A percentile compares a stretch with the other conserved stretches of the same genome.
Evolutionary conservation across 768 basidiomycete species (phyloP).

Genomic region (Leccinum subgranulosum): DNA sequence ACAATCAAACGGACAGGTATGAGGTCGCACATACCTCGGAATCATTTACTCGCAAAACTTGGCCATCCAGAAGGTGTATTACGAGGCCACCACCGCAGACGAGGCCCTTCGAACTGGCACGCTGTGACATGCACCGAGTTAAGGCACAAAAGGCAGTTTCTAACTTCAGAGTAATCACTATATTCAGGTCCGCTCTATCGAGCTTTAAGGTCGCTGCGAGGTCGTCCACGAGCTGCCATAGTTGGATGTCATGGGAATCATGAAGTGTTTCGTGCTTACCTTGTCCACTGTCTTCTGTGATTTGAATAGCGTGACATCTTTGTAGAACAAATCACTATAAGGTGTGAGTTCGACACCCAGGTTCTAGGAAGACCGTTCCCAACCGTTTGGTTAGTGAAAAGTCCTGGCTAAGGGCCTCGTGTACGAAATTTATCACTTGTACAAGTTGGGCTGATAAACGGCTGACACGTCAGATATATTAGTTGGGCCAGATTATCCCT

Average conservation of each 20-base stretch:
- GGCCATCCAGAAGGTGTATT: slow-evolving; percentile 57
- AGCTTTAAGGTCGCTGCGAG: slow-evolving; percentile 79
- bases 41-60: slow-evolving; percentile 47
- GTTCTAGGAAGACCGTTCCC: slow-evolving; percentile 1
- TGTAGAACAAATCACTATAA: slow-evolving; percentile 85
- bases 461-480: background rate
- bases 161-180: slow-evolving; percentile 43
- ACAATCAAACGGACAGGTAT: background rate
- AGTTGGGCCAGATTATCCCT: background rate
- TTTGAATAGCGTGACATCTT: slow-evolving; percentile 75
- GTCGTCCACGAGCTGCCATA: slow-evolving; percentile 79
- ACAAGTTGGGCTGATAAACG: slow-evolving; percentile 59
- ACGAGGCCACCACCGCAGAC: slow-evolving; percentile 64
- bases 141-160: slow-evolving; percentile 7
- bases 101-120: slow-evolving; percentile 88
- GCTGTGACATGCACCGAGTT: slow-evolving; percentile 41
- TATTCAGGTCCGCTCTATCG: slow-evolving; percentile 71
- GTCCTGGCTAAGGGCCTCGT: slow-evolving; percentile 56
- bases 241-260: background rate
- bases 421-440: slow-evolving; percentile 61
- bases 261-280: slow-evolving; percentile 36
- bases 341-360: slow-evolving; percentile 3
- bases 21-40: slow-evolving; percentile 46
- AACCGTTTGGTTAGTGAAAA: slow-evolving; percentile 67
- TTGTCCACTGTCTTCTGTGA: slow-evolving; percentile 76